Evolutionary conservation across 2,329 filamentous ascomycete species (phyloP).

Genomic region (Aspergillus sp.): DNA sequence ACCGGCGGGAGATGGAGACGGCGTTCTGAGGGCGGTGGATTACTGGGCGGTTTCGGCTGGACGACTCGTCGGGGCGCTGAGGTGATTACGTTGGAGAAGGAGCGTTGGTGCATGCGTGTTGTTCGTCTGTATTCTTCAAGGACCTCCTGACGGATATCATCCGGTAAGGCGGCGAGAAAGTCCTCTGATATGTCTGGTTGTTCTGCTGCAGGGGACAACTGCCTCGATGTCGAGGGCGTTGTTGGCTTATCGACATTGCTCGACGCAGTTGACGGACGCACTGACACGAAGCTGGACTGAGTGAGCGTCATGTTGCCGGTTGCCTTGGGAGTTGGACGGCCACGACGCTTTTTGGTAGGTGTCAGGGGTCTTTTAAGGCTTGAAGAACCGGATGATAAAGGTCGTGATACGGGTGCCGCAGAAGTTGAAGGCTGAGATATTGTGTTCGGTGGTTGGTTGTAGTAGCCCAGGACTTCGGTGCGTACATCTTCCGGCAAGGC

Average conservation of each 20-base stretch:
- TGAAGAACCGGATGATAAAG: conserved; percentile 27
- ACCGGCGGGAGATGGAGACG: conserved; percentile 39
- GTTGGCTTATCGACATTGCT: conserved; percentile 8
- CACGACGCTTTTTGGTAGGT: conserved; percentile 59
- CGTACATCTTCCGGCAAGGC: conserved; percentile 80
- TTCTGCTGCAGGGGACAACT: conserved; percentile 21
- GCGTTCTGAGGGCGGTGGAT: conserved; percentile 14
- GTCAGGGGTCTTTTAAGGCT: conserved; percentile 44
- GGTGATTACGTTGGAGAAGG: conserved; percentile 40
- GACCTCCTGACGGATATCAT: conserved; percentile 70
- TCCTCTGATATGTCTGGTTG: conserved; percentile 50
- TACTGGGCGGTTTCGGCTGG: conserved; percentile 11
- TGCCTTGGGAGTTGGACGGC: conserved; percentile 44
- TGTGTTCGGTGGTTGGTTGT: conserved; percentile 36
- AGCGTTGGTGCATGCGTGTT: conserved; percentile 49
- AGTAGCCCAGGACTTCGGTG: conserved; percentile 69
- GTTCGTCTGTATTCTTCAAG: conserved; percentile 60
- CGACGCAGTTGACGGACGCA: conserved; percentile 12
- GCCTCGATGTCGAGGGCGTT: conserved; percentile 9
- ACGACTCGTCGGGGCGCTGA: conserved; percentile 15
- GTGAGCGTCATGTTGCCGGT: conserved; percentile 54
- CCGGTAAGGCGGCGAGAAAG: conserved; percentile 74
- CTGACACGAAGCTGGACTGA: conserved; percentile 64
- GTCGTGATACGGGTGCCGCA: conserved; percentile 46
- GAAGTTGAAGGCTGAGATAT: conserved; percentile 23